Evolutionary conservation across 371 early-diverging fungal genomes (phyloP).

Genomic region (Saksenaea oblongispora): DNA sequence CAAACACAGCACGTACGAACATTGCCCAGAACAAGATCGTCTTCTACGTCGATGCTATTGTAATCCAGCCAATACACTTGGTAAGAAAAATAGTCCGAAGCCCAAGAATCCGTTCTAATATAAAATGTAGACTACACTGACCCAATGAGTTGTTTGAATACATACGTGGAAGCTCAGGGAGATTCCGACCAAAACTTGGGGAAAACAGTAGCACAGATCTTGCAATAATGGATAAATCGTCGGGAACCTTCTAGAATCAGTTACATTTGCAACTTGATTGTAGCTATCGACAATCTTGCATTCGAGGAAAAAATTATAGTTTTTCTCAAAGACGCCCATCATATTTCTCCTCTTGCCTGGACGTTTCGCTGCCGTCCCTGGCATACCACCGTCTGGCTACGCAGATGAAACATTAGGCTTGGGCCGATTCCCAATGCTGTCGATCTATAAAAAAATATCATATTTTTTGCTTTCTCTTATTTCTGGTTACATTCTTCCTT

Average conservation of each 20-base stretch:
- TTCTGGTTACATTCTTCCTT: too few relatives aligned
- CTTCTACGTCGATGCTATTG: conserved; percentile 30
- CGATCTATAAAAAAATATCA: too few relatives aligned
- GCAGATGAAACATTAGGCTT: too few relatives aligned
- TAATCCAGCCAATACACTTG: conserved; percentile 31
- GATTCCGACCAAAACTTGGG: conserved; percentile 9
- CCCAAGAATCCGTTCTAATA: background rate
- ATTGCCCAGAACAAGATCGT: conserved; percentile 63
- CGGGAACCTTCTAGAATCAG: background rate
- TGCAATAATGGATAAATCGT: background rate
- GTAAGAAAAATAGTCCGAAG: conserved; percentile 10
- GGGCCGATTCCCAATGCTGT: too few relatives aligned
- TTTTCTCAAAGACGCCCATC: too few relatives aligned
- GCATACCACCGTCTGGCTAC: too few relatives aligned
- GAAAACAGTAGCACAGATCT: conserved; percentile 31
- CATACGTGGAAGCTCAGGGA: conserved; percentile 32
- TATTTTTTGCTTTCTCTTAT: too few relatives aligned
- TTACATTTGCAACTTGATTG: background rate
- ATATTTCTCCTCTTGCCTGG: too few relatives aligned
- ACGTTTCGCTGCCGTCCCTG: too few relatives aligned
- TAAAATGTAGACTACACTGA: conserved; percentile 32
- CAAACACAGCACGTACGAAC: conserved; percentile 63
- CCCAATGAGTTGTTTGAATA: conserved; percentile 37
- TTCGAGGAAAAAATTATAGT: too few relatives aligned
- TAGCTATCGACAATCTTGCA: background rate